Evolutionary conservation across 441 rosid genomes (phyloP).

Genomic region (Aleurites moluccanus): DNA sequence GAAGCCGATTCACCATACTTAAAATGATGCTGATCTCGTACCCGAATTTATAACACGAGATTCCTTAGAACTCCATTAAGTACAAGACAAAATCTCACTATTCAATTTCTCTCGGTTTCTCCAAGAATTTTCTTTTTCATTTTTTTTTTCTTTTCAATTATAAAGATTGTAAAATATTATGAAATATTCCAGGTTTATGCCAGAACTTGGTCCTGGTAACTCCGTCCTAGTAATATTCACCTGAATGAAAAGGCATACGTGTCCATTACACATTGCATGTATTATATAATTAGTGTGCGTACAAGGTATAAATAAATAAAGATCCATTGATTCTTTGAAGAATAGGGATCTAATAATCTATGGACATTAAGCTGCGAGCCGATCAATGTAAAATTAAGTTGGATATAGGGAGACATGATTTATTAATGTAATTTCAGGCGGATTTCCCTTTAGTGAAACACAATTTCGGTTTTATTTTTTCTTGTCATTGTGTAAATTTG

Average conservation of each 20-base stretch:
- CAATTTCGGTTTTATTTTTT: too few species aligned
- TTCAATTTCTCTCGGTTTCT: neutral
- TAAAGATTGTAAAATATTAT: neutral
- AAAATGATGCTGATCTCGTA: slow-evolving; percentile 1
- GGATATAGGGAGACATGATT: neutral
- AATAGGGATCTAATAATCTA: neutral
- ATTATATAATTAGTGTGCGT: neutral
- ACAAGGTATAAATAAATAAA: neutral
- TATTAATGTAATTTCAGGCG: neutral
- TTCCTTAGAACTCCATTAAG: neutral
- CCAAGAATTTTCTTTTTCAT: neutral
- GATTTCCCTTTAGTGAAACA: neutral
- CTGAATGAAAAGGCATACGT: neutral
- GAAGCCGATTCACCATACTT: slow-evolving; percentile 16
- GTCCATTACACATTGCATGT: neutral
- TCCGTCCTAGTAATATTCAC: slow-evolving; percentile 1
- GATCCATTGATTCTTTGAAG: neutral
- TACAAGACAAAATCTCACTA: slow-evolving; percentile 11
- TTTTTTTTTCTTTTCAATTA: too few species aligned
- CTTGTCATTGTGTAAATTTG: too few species aligned
- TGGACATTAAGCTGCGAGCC: neutral
- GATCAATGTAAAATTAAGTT: neutral
- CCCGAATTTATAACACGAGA: slow-evolving; percentile 22
- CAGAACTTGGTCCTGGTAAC: neutral
- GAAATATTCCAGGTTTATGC: slow-evolving; percentile 20